A percentile compares a stretch with the other conserved stretches of the same genome.
These are phyloP conservation scores for Skeletonema marinoi DNA, from an alignment of 108 stramenopile genomes.

Conservation along the genomic window DNA sequence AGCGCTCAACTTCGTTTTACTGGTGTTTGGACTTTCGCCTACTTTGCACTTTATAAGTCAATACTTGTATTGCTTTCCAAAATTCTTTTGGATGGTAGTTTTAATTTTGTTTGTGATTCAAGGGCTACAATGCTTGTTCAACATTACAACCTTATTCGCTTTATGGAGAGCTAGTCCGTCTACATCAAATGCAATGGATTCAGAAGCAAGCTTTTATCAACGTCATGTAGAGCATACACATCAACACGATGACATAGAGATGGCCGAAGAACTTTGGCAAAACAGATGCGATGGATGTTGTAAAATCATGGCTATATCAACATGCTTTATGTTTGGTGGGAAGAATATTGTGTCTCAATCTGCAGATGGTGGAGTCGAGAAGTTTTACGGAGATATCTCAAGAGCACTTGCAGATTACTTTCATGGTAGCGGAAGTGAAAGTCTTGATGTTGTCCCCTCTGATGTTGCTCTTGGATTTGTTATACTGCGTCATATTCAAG, in stretches of 20 bases:
- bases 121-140: slow-evolving; percentile 24
- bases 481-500: slow-evolving; percentile 77
- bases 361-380: slow-evolving; percentile 31
- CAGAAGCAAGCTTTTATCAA: slow-evolving; percentile 12
- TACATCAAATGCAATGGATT: neutral
- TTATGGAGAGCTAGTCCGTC: slow-evolving; percentile 9
- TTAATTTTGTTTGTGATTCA: slow-evolving; percentile 9
- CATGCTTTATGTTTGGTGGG: slow-evolving; percentile 89
- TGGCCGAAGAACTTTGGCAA: slow-evolving; percentile 72
- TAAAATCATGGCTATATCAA: slow-evolving; percentile 61
- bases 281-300: slow-evolving; percentile 74
- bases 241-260: slow-evolving; percentile 28
- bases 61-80: slow-evolving; percentile 17
- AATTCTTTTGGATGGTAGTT: slow-evolving; percentile 29
- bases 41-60: neutral
- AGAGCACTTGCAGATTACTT: slow-evolving; percentile 86
- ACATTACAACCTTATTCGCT: slow-evolving; percentile 13
- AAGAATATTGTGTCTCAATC: slow-evolving; percentile 57
- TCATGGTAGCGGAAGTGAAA: slow-evolving; percentile 24
- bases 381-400: slow-evolving; percentile 69
- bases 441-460: slow-evolving; percentile 77
- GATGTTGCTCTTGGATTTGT: slow-evolving; percentile 81
- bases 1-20: slow-evolving; percentile 9
- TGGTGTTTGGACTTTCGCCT: neutral
- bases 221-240: slow-evolving; percentile 22